phyloP scores from a whole-genome alignment of 345 rosid species.

The Linum lewisii region DNA sequence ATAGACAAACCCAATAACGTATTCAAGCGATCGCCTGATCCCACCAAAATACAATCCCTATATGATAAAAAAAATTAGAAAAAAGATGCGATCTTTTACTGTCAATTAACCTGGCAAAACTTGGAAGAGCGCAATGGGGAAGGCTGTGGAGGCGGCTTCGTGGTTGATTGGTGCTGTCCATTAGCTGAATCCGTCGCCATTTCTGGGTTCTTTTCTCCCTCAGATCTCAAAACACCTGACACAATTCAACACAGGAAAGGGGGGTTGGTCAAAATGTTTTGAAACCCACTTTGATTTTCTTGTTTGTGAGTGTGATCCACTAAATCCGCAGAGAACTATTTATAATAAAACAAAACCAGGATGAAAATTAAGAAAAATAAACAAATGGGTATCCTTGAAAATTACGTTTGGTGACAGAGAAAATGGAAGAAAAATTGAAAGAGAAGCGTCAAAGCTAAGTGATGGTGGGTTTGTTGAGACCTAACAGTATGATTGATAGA shows the following conservation, averaged over 20 bases:
- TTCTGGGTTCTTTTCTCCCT: slow-evolving; percentile 5
- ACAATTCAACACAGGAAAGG: not conserved
- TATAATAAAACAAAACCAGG: slow-evolving; percentile 18
- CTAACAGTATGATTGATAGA: not conserved
- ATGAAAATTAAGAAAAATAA: not conserved
- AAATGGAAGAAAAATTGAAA: slow-evolving; percentile 10
- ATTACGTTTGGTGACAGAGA: slow-evolving; percentile 6
- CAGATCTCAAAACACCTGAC: slow-evolving; percentile 19
- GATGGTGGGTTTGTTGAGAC: slow-evolving; percentile 1
- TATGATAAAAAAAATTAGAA: not conserved
- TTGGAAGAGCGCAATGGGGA: slow-evolving; percentile 84
- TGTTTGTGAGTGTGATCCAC: slow-evolving; percentile 14
- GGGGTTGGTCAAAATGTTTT: not conserved
- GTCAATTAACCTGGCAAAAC: slow-evolving; percentile 56
- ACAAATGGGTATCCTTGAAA: slow-evolving; percentile 7
- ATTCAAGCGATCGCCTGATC: not conserved
- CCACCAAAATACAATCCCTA: not conserved
- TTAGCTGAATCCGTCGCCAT: slow-evolving; percentile 46
- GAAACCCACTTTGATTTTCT: slow-evolving; percentile 9
- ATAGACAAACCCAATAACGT: not conserved
- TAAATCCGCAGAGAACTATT: slow-evolving; percentile 23
- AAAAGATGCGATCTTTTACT: slow-evolving; percentile 1
- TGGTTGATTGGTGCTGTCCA: slow-evolving; percentile 40
- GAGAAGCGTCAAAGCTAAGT: slow-evolving; percentile 37
- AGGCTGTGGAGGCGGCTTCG: slow-evolving; percentile 81